Evolutionary conservation across 805 yeast genomes (phyloP), one percentile per base, ranked within the genome.

Genomic region (Hyphopichia homilentoma): DNA sequence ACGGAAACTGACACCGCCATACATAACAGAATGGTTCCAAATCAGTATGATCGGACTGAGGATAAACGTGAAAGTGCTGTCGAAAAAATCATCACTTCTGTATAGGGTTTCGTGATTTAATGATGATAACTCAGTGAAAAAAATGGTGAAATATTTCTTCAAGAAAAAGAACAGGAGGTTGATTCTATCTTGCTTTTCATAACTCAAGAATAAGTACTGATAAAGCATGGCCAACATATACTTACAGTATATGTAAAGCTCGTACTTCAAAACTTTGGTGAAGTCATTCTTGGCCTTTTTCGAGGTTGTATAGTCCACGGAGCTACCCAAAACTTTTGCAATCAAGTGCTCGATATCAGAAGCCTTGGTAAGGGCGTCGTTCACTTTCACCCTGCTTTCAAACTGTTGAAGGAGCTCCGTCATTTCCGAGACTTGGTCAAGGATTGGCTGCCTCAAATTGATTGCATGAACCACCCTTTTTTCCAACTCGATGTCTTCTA

Each of bases 401-500:
- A n/a, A n/a, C n/a, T n/a, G n/a, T n/a, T n/a, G n/a, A n/a, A n/a
- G n/a, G n/a, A n/a, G n/a, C n/a, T n/a, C n/a, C n/a, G n/a, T n/a
- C n/a, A n/a, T n/a, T n/a, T n/a, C n/a, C n/a, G n/a, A n/a, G n/a
- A n/a, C n/a, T n/a, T n/a, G n/a, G n/a, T n/a, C n/a, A n/a, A n/a
- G n/a, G n/a, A n/a, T n/a, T n/a, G n/a, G n/a, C n/a, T n/a, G n/a
- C n/a, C n/a, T n/a, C n/a, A n/a, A n/a, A n/a, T n/a, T n/a, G n/a
- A n/a, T n/a, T n/a, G n/a, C n/a, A 23, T 23, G 7, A 15, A 13
- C n/a, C 7, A 35, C 18, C 14, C 32, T 27, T 8, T 30, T 29
- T 21, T 39, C 46, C 8, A 43, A 15, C 12, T 28, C 38, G 2
- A 13, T 12, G 30, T 39, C 35, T 6, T 24, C n/a, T 3, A 36